Evolutionary conservation across 2,329 filamentous ascomycete genomes (phyloP).

Genomic region (Daldinia sp.): DNA sequence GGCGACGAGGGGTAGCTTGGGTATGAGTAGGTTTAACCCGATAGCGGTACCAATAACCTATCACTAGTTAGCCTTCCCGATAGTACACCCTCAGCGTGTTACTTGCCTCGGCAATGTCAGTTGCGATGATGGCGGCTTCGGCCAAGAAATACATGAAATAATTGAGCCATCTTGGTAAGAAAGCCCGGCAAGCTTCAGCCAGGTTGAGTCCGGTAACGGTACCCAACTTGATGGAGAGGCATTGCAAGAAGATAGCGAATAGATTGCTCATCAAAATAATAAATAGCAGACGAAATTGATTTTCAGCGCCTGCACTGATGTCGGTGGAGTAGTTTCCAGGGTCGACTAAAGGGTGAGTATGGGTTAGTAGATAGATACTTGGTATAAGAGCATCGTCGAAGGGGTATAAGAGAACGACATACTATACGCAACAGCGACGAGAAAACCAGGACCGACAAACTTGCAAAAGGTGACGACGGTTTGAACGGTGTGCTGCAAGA

Average conservation of each 20-base stretch:
- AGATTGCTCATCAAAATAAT: constrained; percentile 74
- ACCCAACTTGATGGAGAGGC: constrained; percentile 72
- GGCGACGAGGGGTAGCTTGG: constrained; percentile 69
- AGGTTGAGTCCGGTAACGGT: constrained; percentile 74
- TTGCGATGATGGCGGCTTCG: constrained; percentile 74
- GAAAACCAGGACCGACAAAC: constrained; percentile 74
- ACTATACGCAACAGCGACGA: constrained; percentile 68
- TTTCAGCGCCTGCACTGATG: constrained; percentile 72
- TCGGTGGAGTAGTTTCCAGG: constrained; percentile 76
- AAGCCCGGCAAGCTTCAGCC: constrained; percentile 70
- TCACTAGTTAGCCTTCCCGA: constrained; percentile 14
- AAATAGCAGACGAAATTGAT: constrained; percentile 72
- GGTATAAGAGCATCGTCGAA: not conserved
- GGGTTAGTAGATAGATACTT: constrained; percentile 3
- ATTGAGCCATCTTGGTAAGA: constrained; percentile 72
- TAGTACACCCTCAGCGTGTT: too few relatives aligned
- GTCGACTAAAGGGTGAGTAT: constrained; percentile 52
- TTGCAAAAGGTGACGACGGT: constrained; percentile 57
- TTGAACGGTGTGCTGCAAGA: constrained; percentile 35
- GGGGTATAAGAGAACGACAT: constrained; percentile 38
- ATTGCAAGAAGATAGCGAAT: constrained; percentile 75
- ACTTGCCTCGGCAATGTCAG: constrained; percentile 71
- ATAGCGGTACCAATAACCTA: constrained; percentile 76
- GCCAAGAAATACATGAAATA: constrained; percentile 68
- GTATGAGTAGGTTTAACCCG: constrained; percentile 71